Conservation (phyloP, 2,329 filamentous ascomycete species). For the Emmonsia crescens region DNA sequence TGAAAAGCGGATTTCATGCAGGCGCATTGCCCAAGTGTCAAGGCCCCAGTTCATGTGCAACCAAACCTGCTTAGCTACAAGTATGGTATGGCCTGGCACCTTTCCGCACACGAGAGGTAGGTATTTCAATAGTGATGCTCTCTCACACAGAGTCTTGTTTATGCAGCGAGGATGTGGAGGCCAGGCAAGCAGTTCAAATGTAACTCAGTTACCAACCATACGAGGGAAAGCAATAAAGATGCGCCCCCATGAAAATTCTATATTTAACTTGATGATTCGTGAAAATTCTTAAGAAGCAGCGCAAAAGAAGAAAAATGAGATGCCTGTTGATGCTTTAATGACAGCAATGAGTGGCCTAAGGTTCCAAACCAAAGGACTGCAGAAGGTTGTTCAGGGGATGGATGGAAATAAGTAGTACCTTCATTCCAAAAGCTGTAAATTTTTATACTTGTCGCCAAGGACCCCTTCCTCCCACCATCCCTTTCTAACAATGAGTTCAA, state of each 20-base stretch:
- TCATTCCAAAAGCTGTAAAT: not conserved
- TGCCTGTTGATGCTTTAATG: not conserved
- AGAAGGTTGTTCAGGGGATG: not conserved
- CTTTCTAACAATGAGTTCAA: not conserved
- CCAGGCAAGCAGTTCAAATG: not conserved
- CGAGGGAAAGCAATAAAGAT: not conserved
- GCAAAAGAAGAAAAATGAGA: not conserved
- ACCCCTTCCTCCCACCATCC: not conserved
- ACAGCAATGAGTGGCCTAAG: not conserved
- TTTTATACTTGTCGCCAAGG: not conserved
- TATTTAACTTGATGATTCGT: not conserved
- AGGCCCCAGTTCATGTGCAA: not conserved
- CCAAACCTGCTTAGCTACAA: not conserved
- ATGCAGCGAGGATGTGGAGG: not conserved
- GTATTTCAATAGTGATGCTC: not conserved
- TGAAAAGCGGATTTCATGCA: too few species aligned
- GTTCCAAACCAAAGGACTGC: not conserved
- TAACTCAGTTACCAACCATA: not conserved
- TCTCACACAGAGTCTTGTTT: not conserved
- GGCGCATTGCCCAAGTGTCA: too few species aligned
- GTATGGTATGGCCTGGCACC: too few species aligned
- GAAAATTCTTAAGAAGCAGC: not conserved
- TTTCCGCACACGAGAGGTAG: not conserved
- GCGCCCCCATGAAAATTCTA: not conserved
- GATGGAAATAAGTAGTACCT: not conserved